Evolutionary conservation across 2,329 filamentous ascomycete genomes (phyloP).

Genomic region (Fusarium graminum): DNA sequence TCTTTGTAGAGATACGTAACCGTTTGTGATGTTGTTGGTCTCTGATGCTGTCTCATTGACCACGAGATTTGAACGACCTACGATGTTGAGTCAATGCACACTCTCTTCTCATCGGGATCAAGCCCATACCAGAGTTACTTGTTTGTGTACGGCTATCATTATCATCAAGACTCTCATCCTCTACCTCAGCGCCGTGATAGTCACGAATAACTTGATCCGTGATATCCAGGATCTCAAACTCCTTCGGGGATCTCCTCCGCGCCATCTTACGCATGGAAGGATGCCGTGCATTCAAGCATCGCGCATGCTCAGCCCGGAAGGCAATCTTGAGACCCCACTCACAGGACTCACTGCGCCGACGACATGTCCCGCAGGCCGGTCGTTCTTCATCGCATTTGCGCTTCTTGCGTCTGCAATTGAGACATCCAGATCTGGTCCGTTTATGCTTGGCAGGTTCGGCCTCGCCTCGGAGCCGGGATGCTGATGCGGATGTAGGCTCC

Average conservation of each 20-base stretch:
- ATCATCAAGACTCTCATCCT: conserved; percentile 35
- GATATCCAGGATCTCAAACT: conserved; percentile 55
- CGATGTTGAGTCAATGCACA: not conserved
- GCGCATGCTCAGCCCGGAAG: conserved; percentile 55
- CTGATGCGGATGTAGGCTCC: conserved; percentile 26
- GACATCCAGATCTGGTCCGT: conserved; percentile 54
- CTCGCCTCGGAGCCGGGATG: not conserved
- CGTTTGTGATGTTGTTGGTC: conserved; percentile 12
- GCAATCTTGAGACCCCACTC: conserved; percentile 57
- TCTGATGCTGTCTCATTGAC: conserved; percentile 1
- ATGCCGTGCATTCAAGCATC: conserved; percentile 50
- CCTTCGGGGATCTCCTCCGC: conserved; percentile 45
- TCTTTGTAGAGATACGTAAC: conserved; percentile 20
- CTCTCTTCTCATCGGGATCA: accelerated
- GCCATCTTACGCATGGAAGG: conserved; percentile 54
- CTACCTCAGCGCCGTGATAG: conserved; percentile 49
- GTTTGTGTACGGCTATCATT: conserved; percentile 7
- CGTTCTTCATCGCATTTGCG: conserved; percentile 56
- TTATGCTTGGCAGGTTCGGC: conserved; percentile 47
- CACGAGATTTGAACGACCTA: conserved; percentile 9
- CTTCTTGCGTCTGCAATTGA: conserved; percentile 57
- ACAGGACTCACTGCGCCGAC: conserved; percentile 51
- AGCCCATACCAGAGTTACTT: conserved; percentile 19
- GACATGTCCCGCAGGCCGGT: conserved; percentile 54
- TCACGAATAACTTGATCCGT: conserved; percentile 56